These are phyloP conservation scores for Cercis canadensis DNA, from an alignment of 306 rosid genomes.

Conservation along the genomic window DNA sequence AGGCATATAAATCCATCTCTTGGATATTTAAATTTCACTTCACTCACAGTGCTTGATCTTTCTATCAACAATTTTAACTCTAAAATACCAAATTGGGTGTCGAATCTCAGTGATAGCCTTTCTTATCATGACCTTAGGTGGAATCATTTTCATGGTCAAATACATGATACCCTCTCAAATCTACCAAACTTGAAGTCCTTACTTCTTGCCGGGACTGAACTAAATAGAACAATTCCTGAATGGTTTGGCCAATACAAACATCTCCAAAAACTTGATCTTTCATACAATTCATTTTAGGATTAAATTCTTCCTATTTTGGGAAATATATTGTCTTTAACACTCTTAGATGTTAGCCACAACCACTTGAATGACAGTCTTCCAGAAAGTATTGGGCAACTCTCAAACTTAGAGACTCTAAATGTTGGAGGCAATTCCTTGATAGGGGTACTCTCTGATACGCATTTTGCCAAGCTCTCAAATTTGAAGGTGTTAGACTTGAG, in stretches of 20 bases:
- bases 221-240: slow-evolving; percentile 15
- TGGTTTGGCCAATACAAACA: slow-evolving; percentile 35
- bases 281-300: slow-evolving; percentile 37
- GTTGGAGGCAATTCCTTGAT: not conserved
- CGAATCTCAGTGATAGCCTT: not conserved
- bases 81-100: too few species aligned
- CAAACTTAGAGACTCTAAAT: not conserved
- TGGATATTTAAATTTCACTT: too few species aligned
- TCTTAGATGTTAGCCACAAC: not conserved
- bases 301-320: slow-evolving; percentile 42
- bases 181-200: not conserved
- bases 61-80: too few species aligned
- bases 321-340: slow-evolving; percentile 23
- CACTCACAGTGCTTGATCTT: too few species aligned
- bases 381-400: not conserved
- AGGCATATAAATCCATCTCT: too few species aligned
- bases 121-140: not conserved
- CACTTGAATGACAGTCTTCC: slow-evolving; percentile 14
- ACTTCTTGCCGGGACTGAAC: not conserved
- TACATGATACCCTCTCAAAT: not conserved
- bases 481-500: not conserved
- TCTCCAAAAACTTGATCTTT: slow-evolving; percentile 28
- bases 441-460: not conserved
- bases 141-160: slow-evolving; percentile 10
- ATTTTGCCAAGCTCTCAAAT: not conserved